Conservation (phyloP, 768 basidiomycete species). For the Mycena maculata region DNA sequence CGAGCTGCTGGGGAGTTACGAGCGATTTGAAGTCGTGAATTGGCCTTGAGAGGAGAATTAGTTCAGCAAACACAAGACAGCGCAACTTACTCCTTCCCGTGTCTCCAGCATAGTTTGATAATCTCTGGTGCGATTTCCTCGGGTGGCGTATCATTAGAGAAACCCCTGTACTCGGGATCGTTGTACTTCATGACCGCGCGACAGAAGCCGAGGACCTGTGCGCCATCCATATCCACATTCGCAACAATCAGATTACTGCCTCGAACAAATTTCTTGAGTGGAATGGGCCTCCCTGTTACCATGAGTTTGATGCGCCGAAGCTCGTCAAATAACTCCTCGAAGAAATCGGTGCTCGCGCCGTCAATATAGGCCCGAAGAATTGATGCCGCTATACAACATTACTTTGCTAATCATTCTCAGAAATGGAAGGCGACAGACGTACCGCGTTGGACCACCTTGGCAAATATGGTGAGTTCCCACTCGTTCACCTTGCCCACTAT, state of each 20-base stretch:
- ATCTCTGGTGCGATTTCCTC: not conserved
- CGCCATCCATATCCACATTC: no score
- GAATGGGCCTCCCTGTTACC: not conserved
- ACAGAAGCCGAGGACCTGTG: slow-evolving; percentile 7
- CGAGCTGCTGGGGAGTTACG: not conserved
- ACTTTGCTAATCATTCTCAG: not conserved
- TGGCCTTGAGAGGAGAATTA: not conserved
- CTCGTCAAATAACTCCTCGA: slow-evolving; percentile 4
- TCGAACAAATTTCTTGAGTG: no score
- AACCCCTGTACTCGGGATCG: slow-evolving; percentile 13
- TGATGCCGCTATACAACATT: slow-evolving; percentile 2
- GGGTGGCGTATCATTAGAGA: not conserved
- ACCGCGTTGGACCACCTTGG: slow-evolving; percentile 13
- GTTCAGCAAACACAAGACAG: not conserved
- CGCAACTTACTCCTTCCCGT: slow-evolving; percentile 16
- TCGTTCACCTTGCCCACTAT: slow-evolving; percentile 18
- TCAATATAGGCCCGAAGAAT: slow-evolving; percentile 6
- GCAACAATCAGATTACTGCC: no score
- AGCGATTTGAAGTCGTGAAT: slow-evolving; percentile 8
- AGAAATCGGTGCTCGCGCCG: no score
- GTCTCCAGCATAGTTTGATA: slow-evolving; percentile 13
- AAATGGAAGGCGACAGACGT: not conserved
- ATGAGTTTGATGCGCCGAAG: not conserved
- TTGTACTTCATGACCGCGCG: not conserved
- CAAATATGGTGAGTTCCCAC: no score